Evolutionary conservation across 73 alveolate genomes (phyloP), one percentile per base, ranked within the genome.

Genomic region (Paramecium tetraurelia): DNA sequence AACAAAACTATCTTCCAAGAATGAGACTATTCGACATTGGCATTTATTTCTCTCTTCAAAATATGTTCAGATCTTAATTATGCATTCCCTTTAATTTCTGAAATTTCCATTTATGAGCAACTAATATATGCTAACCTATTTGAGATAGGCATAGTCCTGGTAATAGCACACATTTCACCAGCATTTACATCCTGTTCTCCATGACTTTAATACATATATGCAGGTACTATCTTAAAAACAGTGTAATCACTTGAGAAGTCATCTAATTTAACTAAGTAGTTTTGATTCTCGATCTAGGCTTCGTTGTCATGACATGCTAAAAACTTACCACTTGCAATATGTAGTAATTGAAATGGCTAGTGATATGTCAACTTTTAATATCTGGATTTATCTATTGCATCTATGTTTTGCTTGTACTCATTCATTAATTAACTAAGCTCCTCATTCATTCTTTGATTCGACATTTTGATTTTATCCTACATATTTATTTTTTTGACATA

Each of bases 161-260:
- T 41, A 12, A 89, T 89, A 22, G 86, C 86, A 71, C 86, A 77
- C 71, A 89, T 70, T 89, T 89, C 94, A 31, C 87, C 87, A 1
- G 94, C 94, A 89, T 70, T 70, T 4, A 89, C 87, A 38, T 48
- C 94, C 20, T 89, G 72, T 22, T 75, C 93, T 2, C 96, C 95
- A 50, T 75, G 92, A 72, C 87, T 59, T 31, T 92, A 57, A 92
- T 80, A 93, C 57, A 48, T 92, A 27, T 57, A 93, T 22, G 95
- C 84, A 22, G 96, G 96, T n/a, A 75, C 53, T 46, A 93, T 93
- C 44, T 88, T 92, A 85, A 93, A 93, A 31, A 89, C 93, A 7
- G 96, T 89, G 40, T 50, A 40, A 18, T 83, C 95, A 59, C 86
- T 58, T 58, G 95, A 69, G 43, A 58, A 93, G n/a, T 92, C 95